Evolutionary conservation across 176 grass and related monocot genomes (phyloP).

Genomic region (Hordeum marinum): DNA sequence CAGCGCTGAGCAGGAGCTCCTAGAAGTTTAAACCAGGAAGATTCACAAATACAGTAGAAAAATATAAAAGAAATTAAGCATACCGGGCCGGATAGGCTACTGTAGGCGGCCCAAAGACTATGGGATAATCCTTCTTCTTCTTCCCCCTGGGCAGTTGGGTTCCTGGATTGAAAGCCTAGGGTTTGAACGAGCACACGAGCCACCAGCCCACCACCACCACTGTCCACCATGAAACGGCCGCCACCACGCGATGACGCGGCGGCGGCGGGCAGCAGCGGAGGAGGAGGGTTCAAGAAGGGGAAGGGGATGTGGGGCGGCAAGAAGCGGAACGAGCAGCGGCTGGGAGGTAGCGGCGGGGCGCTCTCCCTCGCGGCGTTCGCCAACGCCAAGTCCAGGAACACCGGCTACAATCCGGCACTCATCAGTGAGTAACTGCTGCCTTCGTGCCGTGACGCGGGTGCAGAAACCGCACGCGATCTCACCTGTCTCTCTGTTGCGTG

Average conservation of each 20-base stretch:
- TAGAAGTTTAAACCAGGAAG: too few relatives aligned
- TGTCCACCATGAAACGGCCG: slow-evolving; percentile 30
- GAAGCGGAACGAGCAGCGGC: slow-evolving; percentile 60
- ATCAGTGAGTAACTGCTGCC: slow-evolving; percentile 49
- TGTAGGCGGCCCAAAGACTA: background rate
- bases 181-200: background rate
- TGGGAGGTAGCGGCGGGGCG: slow-evolving; percentile 66
- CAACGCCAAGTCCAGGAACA: slow-evolving; percentile 63
- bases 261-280: background rate
- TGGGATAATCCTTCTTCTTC: background rate
- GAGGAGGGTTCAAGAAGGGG: slow-evolving; percentile 21
- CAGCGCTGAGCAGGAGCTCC: too few relatives aligned
- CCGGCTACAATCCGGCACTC: slow-evolving; percentile 70
- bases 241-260: background rate
- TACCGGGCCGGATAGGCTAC: too few relatives aligned
- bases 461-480: background rate
- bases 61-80: too few relatives aligned
- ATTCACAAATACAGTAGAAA: too few relatives aligned
- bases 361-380: slow-evolving; percentile 85
- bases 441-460: background rate
- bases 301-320: slow-evolving; percentile 42
- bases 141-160: background rate
- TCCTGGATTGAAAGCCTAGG: slow-evolving; percentile 17
- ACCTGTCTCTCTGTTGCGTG: background rate
- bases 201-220: background rate